These are phyloP conservation scores for Pilaira anomala DNA, from an alignment of 192 early-diverging fungal species.

Conservation along the genomic window DNA sequence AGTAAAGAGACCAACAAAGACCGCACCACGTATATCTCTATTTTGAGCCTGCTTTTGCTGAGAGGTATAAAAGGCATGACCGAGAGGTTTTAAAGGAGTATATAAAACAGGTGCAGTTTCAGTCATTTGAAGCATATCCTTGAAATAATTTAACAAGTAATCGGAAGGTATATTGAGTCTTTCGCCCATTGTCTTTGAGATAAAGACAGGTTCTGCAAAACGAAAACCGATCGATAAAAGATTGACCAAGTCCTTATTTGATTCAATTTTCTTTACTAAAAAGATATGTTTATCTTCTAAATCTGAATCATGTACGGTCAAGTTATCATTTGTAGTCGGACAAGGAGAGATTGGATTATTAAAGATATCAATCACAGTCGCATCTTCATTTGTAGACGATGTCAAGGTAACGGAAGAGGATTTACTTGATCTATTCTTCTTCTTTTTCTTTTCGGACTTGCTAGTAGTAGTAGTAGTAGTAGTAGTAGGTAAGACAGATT, in stretches of 20 bases:
- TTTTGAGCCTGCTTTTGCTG: not conserved
- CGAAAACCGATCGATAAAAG: constrained; percentile 34
- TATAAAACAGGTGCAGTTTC: not conserved
- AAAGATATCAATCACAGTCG: constrained; percentile 15
- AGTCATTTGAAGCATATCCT: constrained; percentile 28
- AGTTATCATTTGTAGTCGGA: too few relatives aligned
- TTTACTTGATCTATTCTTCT: not conserved
- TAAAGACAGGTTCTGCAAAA: constrained; percentile 34
- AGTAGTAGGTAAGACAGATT: too few relatives aligned
- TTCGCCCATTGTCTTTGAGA: constrained; percentile 35
- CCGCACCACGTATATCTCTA: not conserved
- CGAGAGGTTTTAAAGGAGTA: not conserved
- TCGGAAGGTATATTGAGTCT: constrained; percentile 27
- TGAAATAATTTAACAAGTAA: constrained; percentile 30
- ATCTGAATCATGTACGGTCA: not conserved
- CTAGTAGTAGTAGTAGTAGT: too few relatives aligned
- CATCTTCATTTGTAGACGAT: too few relatives aligned
- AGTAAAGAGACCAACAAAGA: constrained; percentile 27
- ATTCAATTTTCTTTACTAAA: constrained; percentile 31
- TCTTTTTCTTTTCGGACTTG: too few relatives aligned
- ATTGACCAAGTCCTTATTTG: constrained; percentile 8
- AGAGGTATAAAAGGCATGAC: not conserved
- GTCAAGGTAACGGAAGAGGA: not conserved
- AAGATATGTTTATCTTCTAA: constrained; percentile 26
- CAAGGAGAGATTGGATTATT: not conserved